These are phyloP conservation scores for Fraxinus latifolia DNA, from an alignment of 305 asterid species.

Conservation along the genomic window DNA sequence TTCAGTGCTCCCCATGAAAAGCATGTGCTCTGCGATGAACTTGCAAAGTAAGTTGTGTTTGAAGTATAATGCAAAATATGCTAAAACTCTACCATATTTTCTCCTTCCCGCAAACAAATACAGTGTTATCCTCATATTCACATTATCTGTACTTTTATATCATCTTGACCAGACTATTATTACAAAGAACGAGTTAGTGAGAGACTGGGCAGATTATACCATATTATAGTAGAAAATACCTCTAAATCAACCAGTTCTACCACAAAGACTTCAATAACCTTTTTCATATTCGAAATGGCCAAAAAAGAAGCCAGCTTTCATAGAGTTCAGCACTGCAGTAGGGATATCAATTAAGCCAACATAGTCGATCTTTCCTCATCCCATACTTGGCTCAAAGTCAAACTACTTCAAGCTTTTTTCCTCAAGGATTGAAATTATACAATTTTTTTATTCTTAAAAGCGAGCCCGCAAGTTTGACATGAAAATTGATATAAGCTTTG, in stretches of 20 bases:
- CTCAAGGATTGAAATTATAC: neutral
- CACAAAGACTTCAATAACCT: neutral
- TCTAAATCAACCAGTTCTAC: conserved; percentile 6
- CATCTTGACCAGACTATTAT: neutral
- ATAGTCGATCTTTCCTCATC: neutral
- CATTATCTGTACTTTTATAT: neutral
- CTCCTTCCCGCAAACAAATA: neutral
- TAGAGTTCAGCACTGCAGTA: neutral
- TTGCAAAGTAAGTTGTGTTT: conserved; percentile 23
- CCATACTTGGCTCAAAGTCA: neutral
- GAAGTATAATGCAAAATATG: conserved; percentile 9
- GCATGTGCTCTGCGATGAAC: conserved; percentile 90
- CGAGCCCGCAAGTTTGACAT: neutral
- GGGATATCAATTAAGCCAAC: neutral
- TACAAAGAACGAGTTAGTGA: neutral
- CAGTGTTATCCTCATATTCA: neutral
- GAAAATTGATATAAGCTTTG: neutral
- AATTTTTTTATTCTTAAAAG: neutral
- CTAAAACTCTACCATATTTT: neutral
- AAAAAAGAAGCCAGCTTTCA: neutral
- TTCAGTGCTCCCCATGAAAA: conserved; percentile 93
- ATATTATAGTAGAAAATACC: neutral
- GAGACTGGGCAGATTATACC: neutral
- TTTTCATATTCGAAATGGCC: neutral
- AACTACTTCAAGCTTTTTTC: neutral